These are phyloP conservation scores for Hymenoscyphus occultus DNA, from an alignment of 2,329 filamentous ascomycete species.

Conservation along the genomic window DNA sequence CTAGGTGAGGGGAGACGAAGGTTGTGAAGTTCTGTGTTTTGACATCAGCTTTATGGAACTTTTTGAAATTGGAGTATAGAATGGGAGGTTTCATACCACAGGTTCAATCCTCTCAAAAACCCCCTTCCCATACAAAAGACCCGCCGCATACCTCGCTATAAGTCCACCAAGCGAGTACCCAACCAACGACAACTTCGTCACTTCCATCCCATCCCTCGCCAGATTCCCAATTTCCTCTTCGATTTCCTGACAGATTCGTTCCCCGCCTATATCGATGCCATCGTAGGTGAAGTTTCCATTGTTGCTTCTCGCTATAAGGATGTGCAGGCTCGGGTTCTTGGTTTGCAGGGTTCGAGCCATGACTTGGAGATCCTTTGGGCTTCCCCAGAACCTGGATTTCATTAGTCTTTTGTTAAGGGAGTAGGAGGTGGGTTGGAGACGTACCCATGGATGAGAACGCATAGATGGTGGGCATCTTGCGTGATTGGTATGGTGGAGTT, in stretches of 20 bases:
- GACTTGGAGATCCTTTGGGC: slow-evolving; percentile 68
- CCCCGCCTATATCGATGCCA: slow-evolving; percentile 65
- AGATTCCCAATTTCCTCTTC: slow-evolving; percentile 59
- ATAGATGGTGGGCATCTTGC: slow-evolving; percentile 63
- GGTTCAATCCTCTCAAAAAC: slow-evolving; percentile 77
- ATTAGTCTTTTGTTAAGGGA: slow-evolving; percentile 5
- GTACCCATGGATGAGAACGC: slow-evolving; percentile 70
- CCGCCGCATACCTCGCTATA: slow-evolving; percentile 81
- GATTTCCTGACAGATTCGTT: slow-evolving; percentile 65
- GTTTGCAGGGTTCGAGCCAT: slow-evolving; percentile 64
- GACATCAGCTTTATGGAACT: too few species aligned
- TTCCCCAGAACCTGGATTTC: slow-evolving; percentile 66
- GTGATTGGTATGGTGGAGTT: slow-evolving; percentile 49
- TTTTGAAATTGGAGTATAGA: too few species aligned
- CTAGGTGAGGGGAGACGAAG: slow-evolving; percentile 81
- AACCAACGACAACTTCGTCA: slow-evolving; percentile 79
- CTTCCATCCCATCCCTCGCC: slow-evolving; percentile 60
- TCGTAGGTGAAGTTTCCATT: slow-evolving; percentile 70
- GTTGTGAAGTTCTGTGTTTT: slow-evolving; percentile 78
- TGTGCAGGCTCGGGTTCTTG: slow-evolving; percentile 59
- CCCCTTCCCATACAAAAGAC: slow-evolving; percentile 76
- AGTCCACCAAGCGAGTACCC: slow-evolving; percentile 90
- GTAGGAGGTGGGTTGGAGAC: background rate
- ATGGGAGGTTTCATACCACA: slow-evolving; percentile 49
- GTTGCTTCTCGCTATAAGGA: slow-evolving; percentile 71